Conservation (phyloP, 169 alveolate genomes). For the Miamiensis avidus region DNA sequence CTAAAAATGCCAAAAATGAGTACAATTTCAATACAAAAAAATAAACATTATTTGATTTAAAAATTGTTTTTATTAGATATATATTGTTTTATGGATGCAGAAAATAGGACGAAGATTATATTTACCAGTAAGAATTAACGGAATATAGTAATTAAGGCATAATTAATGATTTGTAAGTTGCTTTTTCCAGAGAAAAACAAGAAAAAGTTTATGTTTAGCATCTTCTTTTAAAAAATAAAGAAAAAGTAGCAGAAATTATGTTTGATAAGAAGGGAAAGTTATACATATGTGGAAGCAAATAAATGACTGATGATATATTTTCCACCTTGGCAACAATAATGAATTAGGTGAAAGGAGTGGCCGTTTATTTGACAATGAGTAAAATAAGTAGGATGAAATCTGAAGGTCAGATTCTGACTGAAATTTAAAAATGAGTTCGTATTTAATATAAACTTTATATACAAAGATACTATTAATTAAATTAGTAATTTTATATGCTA, state of each 20-base stretch:
- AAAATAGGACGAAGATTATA: background rate
- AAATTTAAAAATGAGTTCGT: background rate
- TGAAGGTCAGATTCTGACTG: background rate
- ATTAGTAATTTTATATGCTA: too few relatives aligned
- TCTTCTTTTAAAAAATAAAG: background rate
- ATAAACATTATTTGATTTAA: too few relatives aligned
- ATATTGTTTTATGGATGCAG: background rate
- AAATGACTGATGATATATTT: background rate
- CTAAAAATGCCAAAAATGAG: too few relatives aligned
- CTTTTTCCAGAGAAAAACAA: background rate
- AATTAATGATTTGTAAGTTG: background rate
- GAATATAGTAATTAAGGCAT: background rate
- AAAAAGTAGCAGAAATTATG: background rate
- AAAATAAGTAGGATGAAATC: background rate
- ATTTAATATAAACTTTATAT: background rate
- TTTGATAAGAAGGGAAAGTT: background rate
- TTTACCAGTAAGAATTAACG: background rate
- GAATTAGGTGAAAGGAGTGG: background rate
- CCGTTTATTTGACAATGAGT: background rate
- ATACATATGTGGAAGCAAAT: background rate
- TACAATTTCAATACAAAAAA: too few relatives aligned
- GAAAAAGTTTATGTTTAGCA: background rate
- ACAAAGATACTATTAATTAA: too few relatives aligned
- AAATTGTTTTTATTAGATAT: too few relatives aligned
- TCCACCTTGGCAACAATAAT: background rate